phyloP scores from a whole-genome alignment of 352 stramenopile genomes.

The Phytophthora hibernalis region DNA sequence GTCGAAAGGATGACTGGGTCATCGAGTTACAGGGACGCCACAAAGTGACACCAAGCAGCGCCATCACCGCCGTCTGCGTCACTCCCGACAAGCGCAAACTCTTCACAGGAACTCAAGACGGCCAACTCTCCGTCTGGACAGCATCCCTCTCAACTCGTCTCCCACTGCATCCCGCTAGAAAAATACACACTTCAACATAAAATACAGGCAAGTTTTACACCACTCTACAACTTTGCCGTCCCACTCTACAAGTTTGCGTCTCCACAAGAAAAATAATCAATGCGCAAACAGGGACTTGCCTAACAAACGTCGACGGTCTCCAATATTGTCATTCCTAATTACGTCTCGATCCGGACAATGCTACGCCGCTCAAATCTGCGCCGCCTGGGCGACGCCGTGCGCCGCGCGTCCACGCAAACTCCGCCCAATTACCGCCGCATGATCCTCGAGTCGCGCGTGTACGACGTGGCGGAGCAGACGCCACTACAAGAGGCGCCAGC shows the following conservation, averaged over 20 bases:
- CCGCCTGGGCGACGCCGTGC: constrained; percentile 18
- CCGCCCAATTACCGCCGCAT: constrained; percentile 81
- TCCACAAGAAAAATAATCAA: constrained; percentile 35
- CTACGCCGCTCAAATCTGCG: constrained; percentile 21
- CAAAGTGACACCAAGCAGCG: constrained; percentile 44
- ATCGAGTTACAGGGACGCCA: constrained; percentile 65
- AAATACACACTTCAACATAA: neutral
- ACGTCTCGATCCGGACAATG: constrained; percentile 12
- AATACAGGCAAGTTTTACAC: neutral
- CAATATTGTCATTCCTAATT: neutral
- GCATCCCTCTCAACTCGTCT: constrained; percentile 16
- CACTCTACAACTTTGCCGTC: neutral
- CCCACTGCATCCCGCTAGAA: constrained; percentile 14
- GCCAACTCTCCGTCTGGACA: constrained; percentile 59
- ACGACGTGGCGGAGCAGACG: constrained; percentile 88
- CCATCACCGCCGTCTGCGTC: constrained; percentile 61
- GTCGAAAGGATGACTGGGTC: constrained; percentile 49
- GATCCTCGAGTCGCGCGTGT: constrained; percentile 88
- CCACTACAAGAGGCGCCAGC: constrained; percentile 74
- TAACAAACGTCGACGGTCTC: neutral
- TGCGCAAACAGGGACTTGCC: constrained; percentile 31
- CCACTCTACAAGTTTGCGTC: constrained; percentile 8
- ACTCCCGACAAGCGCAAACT: constrained; percentile 67
- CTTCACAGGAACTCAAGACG: constrained; percentile 65
- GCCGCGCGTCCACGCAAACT: constrained; percentile 22